phyloP scores from a whole-genome alignment of 1,139 yeast species.

The Nakaseomyces kungkrabaensis region DNA sequence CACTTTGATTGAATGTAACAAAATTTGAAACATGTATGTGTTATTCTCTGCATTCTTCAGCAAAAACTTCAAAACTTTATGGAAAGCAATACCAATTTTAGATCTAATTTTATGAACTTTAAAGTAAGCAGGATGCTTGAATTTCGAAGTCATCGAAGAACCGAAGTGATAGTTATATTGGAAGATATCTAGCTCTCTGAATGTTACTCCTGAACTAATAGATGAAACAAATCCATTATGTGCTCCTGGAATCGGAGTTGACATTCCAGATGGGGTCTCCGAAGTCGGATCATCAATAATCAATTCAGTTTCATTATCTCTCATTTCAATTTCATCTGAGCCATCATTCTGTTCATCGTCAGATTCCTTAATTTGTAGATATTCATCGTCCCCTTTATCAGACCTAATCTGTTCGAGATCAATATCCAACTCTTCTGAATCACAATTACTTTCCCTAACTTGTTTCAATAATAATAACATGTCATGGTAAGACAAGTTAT shows the following conservation, averaged over 20 bases:
- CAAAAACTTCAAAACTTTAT: constrained; percentile 45
- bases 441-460: constrained; percentile 29
- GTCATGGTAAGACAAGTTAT: constrained; percentile 19
- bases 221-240: constrained; percentile 13
- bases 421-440: constrained; percentile 28
- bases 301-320: constrained; percentile 14
- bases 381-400: constrained; percentile 31
- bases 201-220: constrained; percentile 16
- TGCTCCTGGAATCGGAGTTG: constrained; percentile 22
- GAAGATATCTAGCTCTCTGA: constrained; percentile 52
- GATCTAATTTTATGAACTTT: constrained; percentile 55
- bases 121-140: constrained; percentile 43
- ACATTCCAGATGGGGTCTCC: constrained; percentile 27
- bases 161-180: constrained; percentile 46
- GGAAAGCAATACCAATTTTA: constrained; percentile 58
- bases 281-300: constrained; percentile 27
- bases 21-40: constrained; percentile 55
- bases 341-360: constrained; percentile 1
- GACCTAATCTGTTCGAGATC: constrained; percentile 31
- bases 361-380: constrained; percentile 16
- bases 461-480: constrained; percentile 30
- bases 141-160: constrained; percentile 35
- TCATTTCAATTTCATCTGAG: constrained; percentile 1
- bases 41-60: constrained; percentile 49
- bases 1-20: constrained; percentile 57